Base-by-base conservation (phyloP, 495 filamentous ascomycete species). In the Penicillium macrosclerotiorum region DNA sequence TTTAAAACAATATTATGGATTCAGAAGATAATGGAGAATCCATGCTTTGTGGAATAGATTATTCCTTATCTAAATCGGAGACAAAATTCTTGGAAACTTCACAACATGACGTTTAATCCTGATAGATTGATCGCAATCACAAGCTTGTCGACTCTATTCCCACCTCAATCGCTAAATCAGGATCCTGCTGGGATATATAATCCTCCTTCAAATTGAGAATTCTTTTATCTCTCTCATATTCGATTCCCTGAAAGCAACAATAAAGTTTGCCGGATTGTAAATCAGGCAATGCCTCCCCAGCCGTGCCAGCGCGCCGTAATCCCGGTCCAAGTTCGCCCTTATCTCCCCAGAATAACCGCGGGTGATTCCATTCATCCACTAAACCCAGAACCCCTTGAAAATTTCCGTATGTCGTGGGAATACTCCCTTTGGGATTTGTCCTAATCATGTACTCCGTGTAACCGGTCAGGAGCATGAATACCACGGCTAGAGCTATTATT, bases 311-410 rank as follows among this genome's bases (percentile, higher is more conserved):
- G 12, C 23, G 42, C 8, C 31, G 2, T n/a, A 30, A 27, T 25
- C 32, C 22, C 18, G 26, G 20, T 2, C 22, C 30, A 2, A 45
- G 27, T 17, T 24, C 29, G 11, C 42, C 42, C 20, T 45, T 45
- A 3, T 45, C 42, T 12, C 42, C 42, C 42, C 42, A 45, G 18
- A 45, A 45, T 5, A 45, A 13, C 18, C 20, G 9, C 19, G 8
- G 11, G 13, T 45, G 22, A 35, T 45, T 32, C 30, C 31, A 45
- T 33, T 45, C 42, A 23, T 45, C 42, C 20, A 45, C 42, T 26
- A 43, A 23, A 11, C 29, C 12, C 12, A 26, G 8, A 4, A 36
- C 32, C 9, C 42, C 31, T 1, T 45, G 12, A 6, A 45, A 36
- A 0, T 36, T 20, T 11, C 42, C 42, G 12, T 45, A 45, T n/a